Evolutionary conservation across 106 monocot species (phyloP), one percentile per base, ranked within the genome.

Genomic region (Acanthochlamys bracteata): DNA sequence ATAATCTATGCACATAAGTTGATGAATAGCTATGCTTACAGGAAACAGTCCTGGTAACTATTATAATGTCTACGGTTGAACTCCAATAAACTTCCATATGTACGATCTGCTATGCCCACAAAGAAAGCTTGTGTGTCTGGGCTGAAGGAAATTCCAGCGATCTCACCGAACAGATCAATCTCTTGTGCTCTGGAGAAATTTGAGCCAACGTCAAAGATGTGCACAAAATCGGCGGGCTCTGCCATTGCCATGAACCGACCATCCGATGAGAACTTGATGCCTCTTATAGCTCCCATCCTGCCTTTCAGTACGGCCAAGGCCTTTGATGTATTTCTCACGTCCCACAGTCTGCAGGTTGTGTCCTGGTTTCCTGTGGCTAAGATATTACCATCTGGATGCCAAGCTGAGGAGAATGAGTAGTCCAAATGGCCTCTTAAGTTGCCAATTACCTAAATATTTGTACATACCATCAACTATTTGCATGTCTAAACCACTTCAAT

Each of bases 91-190:
- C 82, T 65, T 11, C 86, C 86, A 39, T 82, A 86, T 6, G 70
- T 82, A 0, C 62, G 75, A 23, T 82, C 86, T 7, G 82, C 78
- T 6, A 82, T 55, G 12, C 86, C 79, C 10, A 82, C 73, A 71
- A 82, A 86, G 39, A 86, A 59, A 21, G 79, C 73, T 67, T 82
- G 79, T 0, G 73, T 23, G 27, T 82, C 82, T 1, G 86, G 79
- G 47, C 86, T 86, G 66, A 86, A 86, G 0, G 75, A 72, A 4
- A 82, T 14, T 16, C 82, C 82, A 10, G 79, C 69, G 53, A 93
- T 79, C 79, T 93, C 93, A n/a, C 93, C 93, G 62, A 89, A 86
- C 61, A 93, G 52, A 63, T 93, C 86, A 26, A 89, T 93, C 72
- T 89, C 89, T 22, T 93, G 93, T 11, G 79, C 74, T 21, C 51